Percentiles rank a stretch among this genome's conserved stretches.
Evolutionary conservation across 75 land plant genomes (phyloP).

Genomic region (Cupressus sempervirens): DNA sequence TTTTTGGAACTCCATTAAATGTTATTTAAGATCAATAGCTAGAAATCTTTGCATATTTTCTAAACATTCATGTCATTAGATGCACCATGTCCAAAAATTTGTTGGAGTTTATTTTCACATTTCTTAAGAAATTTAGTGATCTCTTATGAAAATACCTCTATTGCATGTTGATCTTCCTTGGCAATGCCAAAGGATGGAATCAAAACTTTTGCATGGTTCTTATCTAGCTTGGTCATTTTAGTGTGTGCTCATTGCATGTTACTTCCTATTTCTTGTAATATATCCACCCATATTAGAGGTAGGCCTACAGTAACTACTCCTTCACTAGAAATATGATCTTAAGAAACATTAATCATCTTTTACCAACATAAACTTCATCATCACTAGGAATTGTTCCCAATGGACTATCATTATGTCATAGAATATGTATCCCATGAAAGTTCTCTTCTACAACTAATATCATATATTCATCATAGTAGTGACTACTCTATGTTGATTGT

Average conservation of each 20-base stretch:
- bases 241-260: constrained; percentile 65
- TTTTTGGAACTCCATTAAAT: constrained; percentile 87
- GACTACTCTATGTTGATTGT: too few relatives aligned
- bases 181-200: constrained; percentile 88
- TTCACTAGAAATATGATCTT: too few relatives aligned
- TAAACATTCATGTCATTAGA: constrained; percentile 85
- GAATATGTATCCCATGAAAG: too few relatives aligned
- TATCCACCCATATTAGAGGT: constrained; percentile 97
- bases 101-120: constrained; percentile 80
- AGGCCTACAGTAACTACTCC: constrained; percentile 68
- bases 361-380: too few relatives aligned
- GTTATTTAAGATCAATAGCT: constrained; percentile 89
- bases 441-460: too few relatives aligned
- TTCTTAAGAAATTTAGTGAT: constrained; percentile 73
- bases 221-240: constrained; percentile 78
- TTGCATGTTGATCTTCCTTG: constrained; percentile 67
- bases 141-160: constrained; percentile 80
- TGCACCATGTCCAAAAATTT: constrained; percentile 60
- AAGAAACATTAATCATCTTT: too few relatives aligned
- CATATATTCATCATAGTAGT: too few relatives aligned
- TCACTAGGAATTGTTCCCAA: too few relatives aligned
- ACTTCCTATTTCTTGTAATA: constrained; percentile 78
- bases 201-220: constrained; percentile 82
- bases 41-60: constrained; percentile 97
- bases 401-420: too few relatives aligned